These are phyloP conservation scores for Colletotrichum lentis DNA, from an alignment of 2,329 filamentous ascomycete genomes.

Conservation along the genomic window DNA sequence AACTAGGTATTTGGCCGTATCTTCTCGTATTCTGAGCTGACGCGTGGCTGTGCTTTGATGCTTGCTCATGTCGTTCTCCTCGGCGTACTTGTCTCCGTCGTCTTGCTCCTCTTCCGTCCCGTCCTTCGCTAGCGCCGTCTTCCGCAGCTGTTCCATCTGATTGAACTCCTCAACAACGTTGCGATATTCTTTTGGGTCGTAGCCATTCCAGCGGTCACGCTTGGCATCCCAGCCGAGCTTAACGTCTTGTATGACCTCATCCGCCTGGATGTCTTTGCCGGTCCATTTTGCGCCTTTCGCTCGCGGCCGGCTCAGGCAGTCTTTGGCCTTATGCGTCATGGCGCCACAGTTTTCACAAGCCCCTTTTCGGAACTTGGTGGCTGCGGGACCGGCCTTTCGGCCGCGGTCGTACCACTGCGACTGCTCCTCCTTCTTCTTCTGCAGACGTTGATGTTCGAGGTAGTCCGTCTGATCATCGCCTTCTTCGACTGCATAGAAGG, in stretches of 20 bases:
- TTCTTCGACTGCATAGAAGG: constrained; percentile 89
- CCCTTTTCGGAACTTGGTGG: constrained; percentile 97
- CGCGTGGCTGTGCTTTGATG: constrained; percentile 90
- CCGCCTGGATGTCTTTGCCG: constrained; percentile 90
- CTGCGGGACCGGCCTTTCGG: constrained; percentile 82
- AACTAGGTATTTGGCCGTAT: constrained; percentile 94
- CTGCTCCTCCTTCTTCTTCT: constrained; percentile 72
- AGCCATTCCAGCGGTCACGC: constrained; percentile 98
- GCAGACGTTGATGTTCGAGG: constrained; percentile 92
- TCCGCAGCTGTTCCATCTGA: constrained; percentile 79
- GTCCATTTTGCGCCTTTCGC: constrained; percentile 93
- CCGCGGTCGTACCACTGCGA: constrained; percentile 95
- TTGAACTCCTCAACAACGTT: constrained; percentile 90
- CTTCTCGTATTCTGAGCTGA: constrained; percentile 90
- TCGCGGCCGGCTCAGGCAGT: constrained; percentile 87
- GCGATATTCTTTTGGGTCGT: constrained; percentile 85
- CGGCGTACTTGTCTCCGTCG: constrained; percentile 81
- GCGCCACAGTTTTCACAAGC: constrained; percentile 98
- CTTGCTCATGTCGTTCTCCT: constrained; percentile 95
- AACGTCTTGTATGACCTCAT: constrained; percentile 86
- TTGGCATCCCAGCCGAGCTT: constrained; percentile 96
- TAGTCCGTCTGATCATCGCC: constrained; percentile 83
- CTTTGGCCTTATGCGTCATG: constrained; percentile 95
- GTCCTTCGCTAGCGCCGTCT: constrained; percentile 57
- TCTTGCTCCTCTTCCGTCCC: constrained; percentile 62